These are phyloP conservation scores for Nowakowskiella sp. DNA, from an alignment of 192 early-diverging fungal species.

Conservation along the genomic window DNA sequence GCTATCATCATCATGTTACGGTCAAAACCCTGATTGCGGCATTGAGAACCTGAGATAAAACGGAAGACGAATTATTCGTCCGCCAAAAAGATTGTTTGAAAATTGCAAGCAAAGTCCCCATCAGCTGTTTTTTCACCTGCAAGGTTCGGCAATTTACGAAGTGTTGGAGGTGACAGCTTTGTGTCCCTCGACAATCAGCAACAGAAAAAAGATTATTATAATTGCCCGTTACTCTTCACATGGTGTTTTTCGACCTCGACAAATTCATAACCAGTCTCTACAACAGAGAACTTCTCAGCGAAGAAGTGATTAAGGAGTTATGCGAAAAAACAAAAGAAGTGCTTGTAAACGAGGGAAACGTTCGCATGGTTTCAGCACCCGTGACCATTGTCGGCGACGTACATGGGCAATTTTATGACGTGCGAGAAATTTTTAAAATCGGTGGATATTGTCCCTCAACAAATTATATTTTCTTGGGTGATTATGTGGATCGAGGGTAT, in stretches of 20 bases:
- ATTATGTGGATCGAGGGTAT: conserved; percentile 82
- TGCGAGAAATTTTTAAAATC: conserved; percentile 80
- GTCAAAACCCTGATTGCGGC: too few relatives aligned
- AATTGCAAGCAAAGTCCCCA: too few relatives aligned
- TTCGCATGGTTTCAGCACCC: conserved; percentile 71
- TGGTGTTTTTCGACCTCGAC: conserved; percentile 68
- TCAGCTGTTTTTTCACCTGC: too few relatives aligned
- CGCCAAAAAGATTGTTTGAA: too few relatives aligned
- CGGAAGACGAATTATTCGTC: too few relatives aligned
- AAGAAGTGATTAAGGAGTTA: conserved; percentile 67
- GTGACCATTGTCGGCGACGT: conserved; percentile 90
- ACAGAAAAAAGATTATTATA: not conserved
- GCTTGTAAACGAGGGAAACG: conserved; percentile 77
- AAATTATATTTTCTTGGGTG: conserved; percentile 83
- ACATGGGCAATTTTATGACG: conserved; percentile 85
- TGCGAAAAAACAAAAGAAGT: conserved; percentile 74
- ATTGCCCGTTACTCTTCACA: too few relatives aligned
- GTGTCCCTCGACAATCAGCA: not conserved
- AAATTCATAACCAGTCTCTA: conserved; percentile 70
- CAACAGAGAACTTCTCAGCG: conserved; percentile 61
- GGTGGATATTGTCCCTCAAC: conserved; percentile 72
- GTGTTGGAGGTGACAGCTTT: not conserved
- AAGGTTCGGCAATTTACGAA: too few relatives aligned
- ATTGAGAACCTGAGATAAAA: too few relatives aligned
- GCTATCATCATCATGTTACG: too few relatives aligned